These are phyloP conservation scores for Candida ipomoeae DNA, from an alignment of 805 yeast species.

Conservation along the genomic window DNA sequence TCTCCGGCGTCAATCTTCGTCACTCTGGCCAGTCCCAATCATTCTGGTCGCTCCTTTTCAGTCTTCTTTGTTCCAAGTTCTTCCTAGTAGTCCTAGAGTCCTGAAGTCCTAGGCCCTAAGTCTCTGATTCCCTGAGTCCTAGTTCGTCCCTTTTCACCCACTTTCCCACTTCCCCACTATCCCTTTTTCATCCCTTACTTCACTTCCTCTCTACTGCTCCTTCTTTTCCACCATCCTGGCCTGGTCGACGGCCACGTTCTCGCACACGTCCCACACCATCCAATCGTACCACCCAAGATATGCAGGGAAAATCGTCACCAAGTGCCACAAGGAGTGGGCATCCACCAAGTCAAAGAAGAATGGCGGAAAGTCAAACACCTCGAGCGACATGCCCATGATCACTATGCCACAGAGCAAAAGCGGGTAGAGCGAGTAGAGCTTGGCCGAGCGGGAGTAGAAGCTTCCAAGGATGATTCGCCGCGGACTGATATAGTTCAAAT, in stretches of 20 bases:
- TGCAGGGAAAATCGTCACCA: conserved; percentile 33
- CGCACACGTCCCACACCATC: conserved; percentile 41
- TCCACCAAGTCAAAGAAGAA: conserved; percentile 16
- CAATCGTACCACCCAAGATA: conserved; percentile 43
- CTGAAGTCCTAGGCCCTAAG: too few species aligned
- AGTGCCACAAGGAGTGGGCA: conserved; percentile 21
- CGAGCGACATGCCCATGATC: conserved; percentile 78
- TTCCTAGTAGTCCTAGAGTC: too few species aligned
- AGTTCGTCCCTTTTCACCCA: too few species aligned
- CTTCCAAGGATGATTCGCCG: conserved; percentile 24
- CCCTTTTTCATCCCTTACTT: too few species aligned
- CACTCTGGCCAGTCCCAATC: too few species aligned
- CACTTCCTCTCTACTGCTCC: conserved; percentile 3
- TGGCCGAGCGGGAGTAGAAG: conserved; percentile 34
- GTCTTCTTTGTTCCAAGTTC: too few species aligned
- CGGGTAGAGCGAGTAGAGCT: conserved; percentile 39
- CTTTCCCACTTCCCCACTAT: too few species aligned
- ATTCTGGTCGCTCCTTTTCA: too few species aligned
- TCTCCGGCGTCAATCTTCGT: too few species aligned
- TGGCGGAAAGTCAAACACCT: conserved; percentile 74
- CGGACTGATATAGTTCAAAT: conserved; percentile 25
- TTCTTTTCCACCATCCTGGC: conserved; percentile 6
- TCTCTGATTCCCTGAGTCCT: too few species aligned
- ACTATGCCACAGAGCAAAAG: conserved; percentile 41
- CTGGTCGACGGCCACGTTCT: conserved; percentile 23